Evolutionary conservation across 371 early-diverging fungal genomes (phyloP).

Genomic region (Hamiltosporidium magnivora): DNA sequence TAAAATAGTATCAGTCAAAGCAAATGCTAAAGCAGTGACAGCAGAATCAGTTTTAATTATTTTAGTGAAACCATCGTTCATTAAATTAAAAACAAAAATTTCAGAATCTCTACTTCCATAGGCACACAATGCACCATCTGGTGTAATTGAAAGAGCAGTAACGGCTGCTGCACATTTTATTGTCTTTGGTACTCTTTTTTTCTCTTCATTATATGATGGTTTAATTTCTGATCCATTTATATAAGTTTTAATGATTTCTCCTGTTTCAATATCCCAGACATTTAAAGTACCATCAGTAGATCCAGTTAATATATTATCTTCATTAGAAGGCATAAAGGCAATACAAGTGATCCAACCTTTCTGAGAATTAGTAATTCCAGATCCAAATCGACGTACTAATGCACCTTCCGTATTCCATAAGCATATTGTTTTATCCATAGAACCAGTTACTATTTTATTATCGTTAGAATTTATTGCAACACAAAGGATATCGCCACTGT

Average conservation of each 20-base stretch:
- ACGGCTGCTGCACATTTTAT: conserved; percentile 20
- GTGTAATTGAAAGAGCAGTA: conserved; percentile 36
- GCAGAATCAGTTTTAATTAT: conserved; percentile 25
- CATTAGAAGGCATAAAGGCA: conserved; percentile 38
- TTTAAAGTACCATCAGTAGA: conserved; percentile 48
- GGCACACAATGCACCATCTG: conserved; percentile 50
- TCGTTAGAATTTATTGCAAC: conserved; percentile 31
- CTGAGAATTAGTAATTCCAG: conserved; percentile 20
- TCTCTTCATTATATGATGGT: conserved; percentile 9
- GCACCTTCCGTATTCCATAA: conserved; percentile 50
- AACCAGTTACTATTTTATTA: conserved; percentile 48
- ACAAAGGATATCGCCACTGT: conserved; percentile 25
- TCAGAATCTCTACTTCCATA: conserved; percentile 46
- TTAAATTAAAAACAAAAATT: conserved; percentile 44
- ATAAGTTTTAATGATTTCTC: conserved; percentile 22
- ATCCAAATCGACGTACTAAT: conserved; percentile 18
- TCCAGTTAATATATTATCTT: conserved; percentile 34
- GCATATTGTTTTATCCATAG: conserved; percentile 33
- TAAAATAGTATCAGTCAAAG: conserved; percentile 40
- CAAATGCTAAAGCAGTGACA: conserved; percentile 46
- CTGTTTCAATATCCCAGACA: conserved; percentile 46
- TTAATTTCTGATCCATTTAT: conserved; percentile 25
- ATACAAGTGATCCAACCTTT: conserved; percentile 33
- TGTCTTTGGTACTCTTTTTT: conserved; percentile 1
- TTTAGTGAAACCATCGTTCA: conserved; percentile 21